Base-by-base conservation (phyloP, 768 basidiomycete species). In the Hypholoma sublateritium region DNA sequence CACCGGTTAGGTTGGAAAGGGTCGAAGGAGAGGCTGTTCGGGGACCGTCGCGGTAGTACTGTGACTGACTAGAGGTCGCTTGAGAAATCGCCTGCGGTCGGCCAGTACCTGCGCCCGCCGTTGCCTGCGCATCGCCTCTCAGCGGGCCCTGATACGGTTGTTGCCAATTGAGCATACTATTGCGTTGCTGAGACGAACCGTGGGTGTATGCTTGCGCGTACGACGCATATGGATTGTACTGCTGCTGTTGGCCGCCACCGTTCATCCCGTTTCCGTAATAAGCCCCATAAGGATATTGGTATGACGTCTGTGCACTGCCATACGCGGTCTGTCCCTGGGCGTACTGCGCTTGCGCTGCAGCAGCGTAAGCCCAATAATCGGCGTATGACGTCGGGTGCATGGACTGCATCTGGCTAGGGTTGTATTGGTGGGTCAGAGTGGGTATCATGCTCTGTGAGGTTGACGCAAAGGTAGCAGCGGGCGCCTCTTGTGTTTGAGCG, bases 301-400 rank as follows among this genome's bases (percentile, higher is more conserved):
- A 66, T 37, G 59, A 56, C 12, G 57, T 25, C 28, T 42, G 51
- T 4, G 32, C 57, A 34, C 56, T 50, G 16, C 67, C 19, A 32
- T 67, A 69, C n/a, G 53, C 51, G 3, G 36, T 43, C 51, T 53
- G 51, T 7, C 52, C 53, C 21, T 36, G 36, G 35, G 54, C 9
- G 32, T 48, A 47, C 45, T 48, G 55, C 21, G 32, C 34, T 41
- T 56, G 47, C 17, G 66, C 53, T 45, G 63, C 60, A 13, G 64
- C 22, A 17, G 61, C 60, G 58, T 76, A 75, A 16, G 70, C 61
- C 75, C 75, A 78, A 57, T 74, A 74, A 53, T 75, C 53, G 9
- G 43, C 72, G 52, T 75, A 73, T 19, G 70, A 63, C 39, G 53
- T 46, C 53, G 64, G 59, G 62, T 62, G 57, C 45, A 53, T 57